Evolutionary conservation across 1,139 yeast species (phyloP), one percentile per base, ranked within the genome.

Genomic region (Debaryomyces udenii): DNA sequence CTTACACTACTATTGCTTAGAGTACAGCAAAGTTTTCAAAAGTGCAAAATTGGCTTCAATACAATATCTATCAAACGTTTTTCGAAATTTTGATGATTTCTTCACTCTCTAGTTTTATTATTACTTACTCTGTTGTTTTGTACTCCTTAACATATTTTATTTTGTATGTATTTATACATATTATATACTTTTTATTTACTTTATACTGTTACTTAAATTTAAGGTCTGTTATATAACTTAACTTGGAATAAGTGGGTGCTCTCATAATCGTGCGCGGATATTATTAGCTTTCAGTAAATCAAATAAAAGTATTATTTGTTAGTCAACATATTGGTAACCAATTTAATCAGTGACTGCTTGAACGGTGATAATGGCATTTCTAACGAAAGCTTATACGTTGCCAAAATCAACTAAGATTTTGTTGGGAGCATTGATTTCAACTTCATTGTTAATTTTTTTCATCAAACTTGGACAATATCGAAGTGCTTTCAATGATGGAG

Each of bases 1-100:
- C 80, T 69, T 83, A 68, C 56, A 61, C 88, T 34, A 82, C 90
- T 41, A 83, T 77, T 65, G 80, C 81, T 57, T 83, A 39, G 29
- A 4, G 30, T 16, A n/a, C 17, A 32, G 6, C 16, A 4, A 32
- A 14, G 22, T 14, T 23, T 18, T 32, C 14, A 23, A 14, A 31
- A 20, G 6, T 6, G n/a, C 17, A 20, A 31, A 24, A 31, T 13
- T 17, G 27, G 10, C 34, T 18, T 31, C 22, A 20, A 20, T 7
- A 7, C 22, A n/a, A n/a, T n/a, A n/a, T n/a, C n/a, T n/a, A n/a
- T n/a, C n/a, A 20, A 20, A 20, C 7, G 22, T 7, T 5, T 7
- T 20, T 20, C 22, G 7, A 20, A 20, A 20, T 7, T 20, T 20
- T 20, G 22, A 20, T 20, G 5, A 6, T 7, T 20, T 20, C 7